These are phyloP conservation scores for Scleroderma citrinum DNA, from an alignment of 768 basidiomycete genomes.

Conservation along the genomic window DNA sequence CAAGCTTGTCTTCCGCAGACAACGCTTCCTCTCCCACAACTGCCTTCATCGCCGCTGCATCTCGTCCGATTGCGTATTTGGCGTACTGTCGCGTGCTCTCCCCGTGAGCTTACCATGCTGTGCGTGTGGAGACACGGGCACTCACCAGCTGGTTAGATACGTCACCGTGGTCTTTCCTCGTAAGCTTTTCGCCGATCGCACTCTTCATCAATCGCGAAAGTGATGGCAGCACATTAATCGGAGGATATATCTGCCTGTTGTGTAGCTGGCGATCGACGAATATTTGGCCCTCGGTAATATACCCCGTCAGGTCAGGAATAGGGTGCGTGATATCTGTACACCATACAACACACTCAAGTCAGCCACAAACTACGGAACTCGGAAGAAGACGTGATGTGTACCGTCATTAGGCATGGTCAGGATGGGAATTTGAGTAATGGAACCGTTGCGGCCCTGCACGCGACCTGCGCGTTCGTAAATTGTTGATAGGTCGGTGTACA, in stretches of 20 bases:
- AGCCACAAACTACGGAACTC: conserved; percentile 8
- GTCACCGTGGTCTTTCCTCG: conserved; percentile 97
- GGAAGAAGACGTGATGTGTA: conserved; percentile 33
- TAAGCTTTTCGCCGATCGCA: conserved; percentile 95
- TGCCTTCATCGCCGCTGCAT: conserved; percentile 98
- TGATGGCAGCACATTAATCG: conserved; percentile 98
- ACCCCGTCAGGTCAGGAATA: conserved; percentile 98
- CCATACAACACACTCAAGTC: conserved; percentile 18
- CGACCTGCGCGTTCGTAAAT: conserved; percentile 99
- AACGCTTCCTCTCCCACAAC: conserved; percentile 98
- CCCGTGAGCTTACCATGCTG: conserved; percentile 9
- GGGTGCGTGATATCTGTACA: conserved; percentile 96
- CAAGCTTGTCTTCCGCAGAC: conserved; percentile 91
- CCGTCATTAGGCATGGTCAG: conserved; percentile 99
- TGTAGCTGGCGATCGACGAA: conserved; percentile 95
- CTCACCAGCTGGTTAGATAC: conserved; percentile 96
- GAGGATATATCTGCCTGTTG: conserved; percentile 97
- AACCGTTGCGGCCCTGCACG: conserved; percentile 95
- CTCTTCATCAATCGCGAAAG: conserved; percentile 99
- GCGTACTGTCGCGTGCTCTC: conserved; percentile 61
- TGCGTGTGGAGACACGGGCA: conserved; percentile 20
- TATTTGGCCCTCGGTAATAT: conserved; percentile 99
- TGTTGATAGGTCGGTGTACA: conserved; percentile 99
- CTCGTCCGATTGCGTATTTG: conserved; percentile 96
- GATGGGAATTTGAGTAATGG: conserved; percentile 99